Percentiles rank a stretch among this genome's conserved stretches.
Conservation (phyloP, 176 grass and related monocot genomes). For the Phragmites australis region DNA sequence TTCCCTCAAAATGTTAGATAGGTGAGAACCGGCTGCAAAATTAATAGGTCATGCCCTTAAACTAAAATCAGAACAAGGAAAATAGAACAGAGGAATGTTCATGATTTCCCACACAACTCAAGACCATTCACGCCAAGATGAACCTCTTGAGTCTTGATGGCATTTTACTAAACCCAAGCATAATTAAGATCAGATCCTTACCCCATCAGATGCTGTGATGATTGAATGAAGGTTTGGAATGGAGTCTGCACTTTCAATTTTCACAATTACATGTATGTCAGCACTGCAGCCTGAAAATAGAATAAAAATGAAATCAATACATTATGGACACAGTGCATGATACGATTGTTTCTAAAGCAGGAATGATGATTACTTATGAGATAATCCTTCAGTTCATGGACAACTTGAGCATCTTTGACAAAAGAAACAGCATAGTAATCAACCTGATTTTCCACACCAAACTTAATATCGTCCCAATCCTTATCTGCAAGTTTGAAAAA, state of each 20-base stretch:
- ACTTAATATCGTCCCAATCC: constrained; percentile 99
- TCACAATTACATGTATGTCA: constrained; percentile 94
- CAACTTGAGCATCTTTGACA: constrained; percentile 98
- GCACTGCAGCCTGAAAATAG: constrained; percentile 71
- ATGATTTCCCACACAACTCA: constrained; percentile 38
- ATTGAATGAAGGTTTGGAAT: constrained; percentile 96
- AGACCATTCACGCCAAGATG: constrained; percentile 9
- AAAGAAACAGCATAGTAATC: constrained; percentile 99
- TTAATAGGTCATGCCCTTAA: neutral
- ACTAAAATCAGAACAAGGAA: constrained; percentile 8
- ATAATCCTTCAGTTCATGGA: constrained; percentile 96
- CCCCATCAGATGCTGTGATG: constrained; percentile 96
- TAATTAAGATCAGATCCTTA: constrained; percentile 43
- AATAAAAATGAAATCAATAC: constrained; percentile 28
- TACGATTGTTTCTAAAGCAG: constrained; percentile 25
- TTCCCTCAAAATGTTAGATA: neutral
- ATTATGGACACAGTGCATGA: neutral
- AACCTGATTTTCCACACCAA: constrained; percentile 97
- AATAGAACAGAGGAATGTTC: constrained; percentile 16
- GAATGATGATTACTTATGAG: constrained; percentile 68
- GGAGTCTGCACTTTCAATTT: constrained; percentile 99
- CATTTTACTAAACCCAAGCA: constrained; percentile 22
- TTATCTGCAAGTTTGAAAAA: constrained; percentile 70
- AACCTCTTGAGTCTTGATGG: constrained; percentile 17
- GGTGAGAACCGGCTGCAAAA: constrained; percentile 12